Evolutionary conservation across 768 basidiomycete species (phyloP).

Genomic region (Hygrocybe punicea): DNA sequence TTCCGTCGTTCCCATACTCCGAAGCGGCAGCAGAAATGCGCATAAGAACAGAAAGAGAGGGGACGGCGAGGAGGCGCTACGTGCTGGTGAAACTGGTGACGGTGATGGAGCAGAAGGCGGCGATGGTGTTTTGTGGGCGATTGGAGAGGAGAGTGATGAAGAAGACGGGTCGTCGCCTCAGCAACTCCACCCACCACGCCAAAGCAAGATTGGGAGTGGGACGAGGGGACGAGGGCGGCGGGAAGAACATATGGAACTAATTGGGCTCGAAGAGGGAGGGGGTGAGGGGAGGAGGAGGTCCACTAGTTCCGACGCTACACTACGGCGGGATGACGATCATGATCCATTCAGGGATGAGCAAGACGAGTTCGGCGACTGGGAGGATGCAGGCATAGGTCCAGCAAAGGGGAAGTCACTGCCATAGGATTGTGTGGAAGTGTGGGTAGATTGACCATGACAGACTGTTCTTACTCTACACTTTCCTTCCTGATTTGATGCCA

Average conservation of each 20-base stretch:
- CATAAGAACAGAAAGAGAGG: conserved; percentile 7
- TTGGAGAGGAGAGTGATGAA: conserved; percentile 70
- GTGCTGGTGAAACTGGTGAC: conserved; percentile 39
- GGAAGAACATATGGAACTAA: conserved; percentile 45
- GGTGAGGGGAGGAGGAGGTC: conserved; percentile 12
- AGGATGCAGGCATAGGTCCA: neutral
- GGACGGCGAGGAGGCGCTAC: conserved; percentile 24
- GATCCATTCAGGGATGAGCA: conserved; percentile 12
- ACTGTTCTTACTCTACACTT: too few species aligned
- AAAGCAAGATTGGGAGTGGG: conserved; percentile 15
- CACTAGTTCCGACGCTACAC: conserved; percentile 7
- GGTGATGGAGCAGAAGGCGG: conserved; percentile 45
- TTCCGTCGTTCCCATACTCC: conserved; percentile 27
- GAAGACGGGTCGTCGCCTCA: conserved; percentile 51
- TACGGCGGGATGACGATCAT: conserved; percentile 1
- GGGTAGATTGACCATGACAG: too few species aligned
- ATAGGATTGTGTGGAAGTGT: neutral
- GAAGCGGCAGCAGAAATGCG: conserved; percentile 6
- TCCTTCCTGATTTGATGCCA: neutral
- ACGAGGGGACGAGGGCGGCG: conserved; percentile 18
- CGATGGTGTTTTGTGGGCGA: conserved; percentile 56
- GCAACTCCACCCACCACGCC: conserved; percentile 34
- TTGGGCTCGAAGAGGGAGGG: conserved; percentile 35
- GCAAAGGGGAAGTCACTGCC: neutral
- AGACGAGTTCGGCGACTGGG: conserved; percentile 11